These are phyloP conservation scores for Przewalskia tangutica DNA, from an alignment of 257 asterid species.

Conservation along the genomic window DNA sequence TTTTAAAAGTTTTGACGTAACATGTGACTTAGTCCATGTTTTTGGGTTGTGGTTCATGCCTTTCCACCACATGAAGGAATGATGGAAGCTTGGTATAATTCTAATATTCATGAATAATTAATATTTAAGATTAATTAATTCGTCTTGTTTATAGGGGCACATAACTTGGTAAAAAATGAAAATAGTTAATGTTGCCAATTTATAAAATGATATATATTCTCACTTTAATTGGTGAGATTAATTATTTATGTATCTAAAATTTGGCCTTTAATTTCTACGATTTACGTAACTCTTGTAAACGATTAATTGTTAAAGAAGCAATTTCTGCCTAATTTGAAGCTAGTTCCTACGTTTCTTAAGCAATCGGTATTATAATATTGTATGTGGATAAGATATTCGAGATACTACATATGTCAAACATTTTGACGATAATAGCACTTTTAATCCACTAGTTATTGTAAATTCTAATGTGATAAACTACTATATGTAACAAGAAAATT, in stretches of 20 bases:
- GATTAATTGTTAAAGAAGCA: neutral
- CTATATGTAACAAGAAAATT: neutral
- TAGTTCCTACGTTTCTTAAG: neutral
- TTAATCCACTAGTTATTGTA: neutral
- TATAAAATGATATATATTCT: neutral
- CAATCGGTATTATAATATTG: neutral
- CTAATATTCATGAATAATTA: neutral
- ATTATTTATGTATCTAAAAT: neutral
- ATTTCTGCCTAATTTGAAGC: neutral
- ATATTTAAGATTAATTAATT: neutral
- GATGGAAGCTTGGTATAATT: neutral
- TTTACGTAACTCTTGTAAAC: neutral
- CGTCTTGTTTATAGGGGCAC: neutral
- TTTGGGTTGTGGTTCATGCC: neutral
- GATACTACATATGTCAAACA: neutral
- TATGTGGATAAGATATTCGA: neutral
- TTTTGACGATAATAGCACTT: neutral
- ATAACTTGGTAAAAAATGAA: neutral
- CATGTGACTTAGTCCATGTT: neutral
- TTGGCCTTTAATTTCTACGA: neutral
- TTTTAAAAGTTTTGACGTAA: neutral
- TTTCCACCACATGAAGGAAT: conserved; percentile 4
- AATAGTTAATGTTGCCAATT: neutral
- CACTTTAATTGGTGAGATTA: neutral
- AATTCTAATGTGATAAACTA: neutral